Conservation (phyloP, 495 filamentous ascomycete species). For the Penicillium pulvis region DNA sequence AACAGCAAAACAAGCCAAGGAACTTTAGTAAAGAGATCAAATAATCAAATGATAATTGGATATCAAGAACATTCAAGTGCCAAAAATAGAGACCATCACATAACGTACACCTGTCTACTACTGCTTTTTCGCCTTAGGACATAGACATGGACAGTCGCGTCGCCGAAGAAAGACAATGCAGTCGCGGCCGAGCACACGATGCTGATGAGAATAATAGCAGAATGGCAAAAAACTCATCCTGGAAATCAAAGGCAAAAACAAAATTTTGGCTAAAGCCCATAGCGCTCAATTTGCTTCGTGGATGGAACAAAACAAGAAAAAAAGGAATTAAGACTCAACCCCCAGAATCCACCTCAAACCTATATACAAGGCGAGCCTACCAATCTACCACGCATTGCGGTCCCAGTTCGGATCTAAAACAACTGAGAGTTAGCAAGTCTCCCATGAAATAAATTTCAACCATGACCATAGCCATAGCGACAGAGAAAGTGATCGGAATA, state of each 20-base stretch:
- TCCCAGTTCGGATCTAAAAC: conserved; percentile 38
- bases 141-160: conserved; percentile 10
- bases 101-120: conserved; percentile 22
- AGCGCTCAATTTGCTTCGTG: conserved; percentile 24
- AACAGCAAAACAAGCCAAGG: neutral
- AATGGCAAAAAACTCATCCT: neutral
- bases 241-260: conserved; percentile 1
- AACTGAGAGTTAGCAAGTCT: conserved; percentile 6
- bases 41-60: conserved; percentile 7
- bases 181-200: conserved; percentile 1
- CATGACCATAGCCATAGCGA: neutral
- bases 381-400: conserved; percentile 41
- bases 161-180: neutral
- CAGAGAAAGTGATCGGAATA: conserved; percentile 5
- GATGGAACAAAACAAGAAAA: conserved; percentile 9
- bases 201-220: conserved; percentile 6
- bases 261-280: conserved; percentile 5
- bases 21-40: neutral
- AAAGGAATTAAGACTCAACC: conserved; percentile 8
- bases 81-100: conserved; percentile 12
- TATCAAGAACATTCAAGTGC: conserved; percentile 18
- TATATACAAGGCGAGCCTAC: neutral
- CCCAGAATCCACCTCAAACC: neutral
- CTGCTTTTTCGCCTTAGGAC: conserved; percentile 6
- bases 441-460: neutral